These are phyloP conservation scores for Aegilops umbellulata DNA, from an alignment of 176 grass and related monocot species.

Conservation along the genomic window DNA sequence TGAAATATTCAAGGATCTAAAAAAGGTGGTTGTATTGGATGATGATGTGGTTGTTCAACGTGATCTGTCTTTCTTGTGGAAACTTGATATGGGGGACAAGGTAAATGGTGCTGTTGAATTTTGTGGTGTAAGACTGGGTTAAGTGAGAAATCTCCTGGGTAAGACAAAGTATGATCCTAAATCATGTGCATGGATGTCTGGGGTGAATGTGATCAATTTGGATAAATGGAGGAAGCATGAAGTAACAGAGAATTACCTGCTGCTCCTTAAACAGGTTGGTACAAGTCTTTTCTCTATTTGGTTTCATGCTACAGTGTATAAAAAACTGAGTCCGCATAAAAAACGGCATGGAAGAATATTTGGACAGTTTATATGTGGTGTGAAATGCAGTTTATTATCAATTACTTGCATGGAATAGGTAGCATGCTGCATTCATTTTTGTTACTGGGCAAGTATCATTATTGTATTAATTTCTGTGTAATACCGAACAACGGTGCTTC, in stretches of 20 bases:
- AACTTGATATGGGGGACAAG: slow-evolving; percentile 83
- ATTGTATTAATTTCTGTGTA: not conserved
- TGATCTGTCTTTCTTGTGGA: slow-evolving; percentile 88
- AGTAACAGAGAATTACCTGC: slow-evolving; percentile 63
- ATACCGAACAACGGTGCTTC: not conserved
- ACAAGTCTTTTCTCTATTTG: not conserved
- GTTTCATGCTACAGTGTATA: not conserved
- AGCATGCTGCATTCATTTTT: not conserved
- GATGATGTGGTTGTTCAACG: slow-evolving; percentile 89
- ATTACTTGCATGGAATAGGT: not conserved
- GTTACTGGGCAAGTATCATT: not conserved
- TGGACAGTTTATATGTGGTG: not conserved
- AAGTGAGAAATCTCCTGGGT: slow-evolving; percentile 65
- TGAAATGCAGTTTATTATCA: not conserved
- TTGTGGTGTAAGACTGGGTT: slow-evolving; percentile 71
- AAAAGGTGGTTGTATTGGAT: slow-evolving; percentile 80
- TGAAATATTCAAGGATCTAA: slow-evolving; percentile 88
- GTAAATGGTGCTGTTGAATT: slow-evolving; percentile 76
- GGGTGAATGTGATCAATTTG: slow-evolving; percentile 90
- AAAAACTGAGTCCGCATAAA: not conserved
- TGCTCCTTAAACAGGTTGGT: slow-evolving; percentile 73
- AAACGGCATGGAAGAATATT: not conserved
- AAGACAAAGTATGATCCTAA: slow-evolving; percentile 62
- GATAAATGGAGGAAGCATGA: slow-evolving; percentile 90
- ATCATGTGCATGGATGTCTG: slow-evolving; percentile 93